Evolutionary conservation across 2,329 filamentous ascomycete genomes (phyloP), one percentile per base, ranked within the genome.

Genomic region (Rutstroemia sydowiana): DNA sequence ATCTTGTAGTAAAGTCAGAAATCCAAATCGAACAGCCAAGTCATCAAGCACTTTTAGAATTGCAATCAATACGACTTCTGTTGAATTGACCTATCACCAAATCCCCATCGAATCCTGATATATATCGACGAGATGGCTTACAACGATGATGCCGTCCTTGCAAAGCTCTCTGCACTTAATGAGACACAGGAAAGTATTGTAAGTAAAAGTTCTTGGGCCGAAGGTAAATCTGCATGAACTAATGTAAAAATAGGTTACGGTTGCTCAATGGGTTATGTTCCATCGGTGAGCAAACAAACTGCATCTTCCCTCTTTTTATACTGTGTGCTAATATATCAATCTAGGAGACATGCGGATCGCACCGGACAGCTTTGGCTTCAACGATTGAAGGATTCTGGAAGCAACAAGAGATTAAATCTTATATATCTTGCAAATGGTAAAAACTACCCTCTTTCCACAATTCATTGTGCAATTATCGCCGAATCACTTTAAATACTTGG

Each of bases 221-320:
- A 36, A 28, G 32, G 32, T 32, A 31, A 13, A 46, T 32, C 30
- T 40, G 54, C 48, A 45, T 36, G 30, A 18, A 21, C 32, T 53
- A 32, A 55, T 30, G 34, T 52, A 23, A 51, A 48, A 31, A 2
- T 43, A 65, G 64, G 82, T 95, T 55, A 92, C 88, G 32, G 91
- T 95, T 57, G 90, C 93, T 53, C 92, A 97, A 82, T 98, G 95
- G 95, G 93, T 98, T 56, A 95, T 98, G 86, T 98, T 98, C 69
- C 92, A 98, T 72, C 86, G 90, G 90, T 95, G 82, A 57, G 68
- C 59, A 45, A 52, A 54, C 45, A 10, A 39, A 9, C 31, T 20
- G 36, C 31, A 36, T 45, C 10, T 43, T 30, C 11, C 11, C 14
- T 5, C 28, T 11, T 4, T 43, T 49, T 42, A 41, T 20, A 16